Percentiles rank a stretch among this genome's conserved stretches.
Evolutionary conservation across 352 stramenopile genomes (phyloP).

Genomic region (Pythium dissotocum): DNA sequence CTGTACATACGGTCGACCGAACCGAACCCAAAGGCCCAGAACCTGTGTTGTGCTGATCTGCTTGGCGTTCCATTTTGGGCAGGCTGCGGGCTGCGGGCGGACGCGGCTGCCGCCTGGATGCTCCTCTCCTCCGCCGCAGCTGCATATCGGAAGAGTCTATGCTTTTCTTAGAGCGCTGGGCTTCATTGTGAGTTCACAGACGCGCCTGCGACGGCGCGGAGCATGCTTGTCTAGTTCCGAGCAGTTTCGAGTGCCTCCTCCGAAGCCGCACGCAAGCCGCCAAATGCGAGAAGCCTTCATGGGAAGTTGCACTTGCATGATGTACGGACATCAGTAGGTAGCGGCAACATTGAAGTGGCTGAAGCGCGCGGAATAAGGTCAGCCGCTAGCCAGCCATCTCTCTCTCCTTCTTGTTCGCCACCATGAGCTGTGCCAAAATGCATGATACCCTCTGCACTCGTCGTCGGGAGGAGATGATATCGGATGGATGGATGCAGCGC

Average conservation of each 20-base stretch:
- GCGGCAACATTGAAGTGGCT: background rate
- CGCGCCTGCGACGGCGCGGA: slow-evolving; percentile 10
- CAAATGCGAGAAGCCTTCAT: background rate
- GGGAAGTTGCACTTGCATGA: slow-evolving; percentile 7
- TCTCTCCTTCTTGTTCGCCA: no score
- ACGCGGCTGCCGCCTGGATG: background rate
- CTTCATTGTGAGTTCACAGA: background rate
- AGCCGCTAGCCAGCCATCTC: background rate
- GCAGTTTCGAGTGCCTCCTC: slow-evolving; percentile 18
- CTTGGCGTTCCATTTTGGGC: background rate
- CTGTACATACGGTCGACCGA: background rate
- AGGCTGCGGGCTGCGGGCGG: background rate
- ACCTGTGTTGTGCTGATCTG: background rate
- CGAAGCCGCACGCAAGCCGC: slow-evolving; percentile 11
- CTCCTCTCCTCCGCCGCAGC: background rate
- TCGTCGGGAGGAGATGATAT: background rate
- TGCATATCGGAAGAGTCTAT: background rate
- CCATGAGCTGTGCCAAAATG: no score
- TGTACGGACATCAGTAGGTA: background rate
- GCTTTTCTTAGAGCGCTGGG: background rate
- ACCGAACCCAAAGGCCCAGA: background rate
- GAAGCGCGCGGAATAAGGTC: background rate
- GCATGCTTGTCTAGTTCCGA: slow-evolving; percentile 6
- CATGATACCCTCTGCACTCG: no score
- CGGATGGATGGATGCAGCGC: background rate